Conservation (phyloP, 169 alveolate genomes). For the Eimeria praecox region DNA sequence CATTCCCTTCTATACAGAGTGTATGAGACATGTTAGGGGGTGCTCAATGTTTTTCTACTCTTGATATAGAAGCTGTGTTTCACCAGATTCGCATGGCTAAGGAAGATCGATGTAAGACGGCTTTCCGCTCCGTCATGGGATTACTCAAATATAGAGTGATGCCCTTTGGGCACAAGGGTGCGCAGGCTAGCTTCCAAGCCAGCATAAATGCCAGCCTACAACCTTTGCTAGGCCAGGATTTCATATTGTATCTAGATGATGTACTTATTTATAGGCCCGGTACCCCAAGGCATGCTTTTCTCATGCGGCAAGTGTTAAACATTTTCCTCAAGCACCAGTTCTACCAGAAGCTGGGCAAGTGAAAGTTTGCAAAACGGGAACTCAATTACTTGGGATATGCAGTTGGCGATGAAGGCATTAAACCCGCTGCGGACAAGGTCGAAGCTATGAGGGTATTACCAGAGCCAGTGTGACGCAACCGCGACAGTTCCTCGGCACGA, state of each 20-base stretch:
- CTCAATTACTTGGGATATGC: background rate
- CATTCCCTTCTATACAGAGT: background rate
- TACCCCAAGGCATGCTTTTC: background rate
- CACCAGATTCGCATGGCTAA: background rate
- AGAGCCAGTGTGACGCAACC: background rate
- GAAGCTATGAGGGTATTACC: background rate
- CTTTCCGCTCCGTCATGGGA: constrained; percentile 7
- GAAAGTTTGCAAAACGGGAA: background rate
- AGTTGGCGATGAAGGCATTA: background rate
- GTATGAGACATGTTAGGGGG: background rate
- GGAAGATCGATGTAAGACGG: background rate
- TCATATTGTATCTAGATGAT: background rate
- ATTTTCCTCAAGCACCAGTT: too few relatives aligned
- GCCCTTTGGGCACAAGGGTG: constrained; percentile 24
- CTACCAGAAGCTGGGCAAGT: background rate
- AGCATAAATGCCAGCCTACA: background rate
- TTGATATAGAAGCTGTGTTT: background rate
- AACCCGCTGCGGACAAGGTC: background rate
- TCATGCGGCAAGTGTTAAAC: background rate
- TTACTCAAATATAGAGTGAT: background rate
- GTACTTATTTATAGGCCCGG: background rate
- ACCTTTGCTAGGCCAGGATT: background rate
- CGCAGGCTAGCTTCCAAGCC: background rate
- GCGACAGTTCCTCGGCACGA: background rate
- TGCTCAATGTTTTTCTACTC: background rate